A percentile compares a stretch with the other conserved stretches of the same genome.
Evolutionary conservation across 2,329 filamentous ascomycete genomes (phyloP).

Genomic region (Colletotrichum neosansevieriae): DNA sequence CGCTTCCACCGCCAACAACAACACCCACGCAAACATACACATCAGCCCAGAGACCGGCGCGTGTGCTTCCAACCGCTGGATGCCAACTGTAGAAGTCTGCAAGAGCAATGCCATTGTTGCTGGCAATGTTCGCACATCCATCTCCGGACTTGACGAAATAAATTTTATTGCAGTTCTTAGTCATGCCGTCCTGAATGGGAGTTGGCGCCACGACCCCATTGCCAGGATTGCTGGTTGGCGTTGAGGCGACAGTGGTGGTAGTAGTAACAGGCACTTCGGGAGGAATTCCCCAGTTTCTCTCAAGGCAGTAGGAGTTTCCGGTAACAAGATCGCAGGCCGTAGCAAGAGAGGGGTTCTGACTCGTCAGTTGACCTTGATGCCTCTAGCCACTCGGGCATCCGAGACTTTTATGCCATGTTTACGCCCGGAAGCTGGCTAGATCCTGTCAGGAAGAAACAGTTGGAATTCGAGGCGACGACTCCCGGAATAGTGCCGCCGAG

Average conservation of each 20-base stretch:
- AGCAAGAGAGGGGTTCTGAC: too few relatives aligned
- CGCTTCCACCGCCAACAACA: too few relatives aligned
- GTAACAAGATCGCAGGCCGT: too few relatives aligned
- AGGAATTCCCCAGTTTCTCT: too few relatives aligned
- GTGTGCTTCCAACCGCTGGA: background rate
- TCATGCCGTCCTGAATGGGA: constrained; percentile 37
- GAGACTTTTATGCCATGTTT: constrained; percentile 14
- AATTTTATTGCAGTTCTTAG: constrained; percentile 33
- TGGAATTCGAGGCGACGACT: constrained; percentile 1
- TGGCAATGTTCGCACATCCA: constrained; percentile 19
- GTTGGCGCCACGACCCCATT: constrained; percentile 22
- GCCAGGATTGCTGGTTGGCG: too few relatives aligned
- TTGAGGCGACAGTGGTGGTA: constrained; percentile 12
- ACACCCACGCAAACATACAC: constrained; percentile 28
- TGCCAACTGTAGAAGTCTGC: constrained; percentile 26
- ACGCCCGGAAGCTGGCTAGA: constrained; percentile 16
- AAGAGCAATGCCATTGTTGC: constrained; percentile 22
- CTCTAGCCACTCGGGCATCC: constrained; percentile 1
- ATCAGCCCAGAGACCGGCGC: constrained; percentile 23
- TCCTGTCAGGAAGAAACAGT: constrained; percentile 8
- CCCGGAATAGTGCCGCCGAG: constrained; percentile 5
- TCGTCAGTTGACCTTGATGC: background rate
- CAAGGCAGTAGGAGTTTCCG: too few relatives aligned
- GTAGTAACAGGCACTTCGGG: too few relatives aligned
- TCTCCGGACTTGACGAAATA: constrained; percentile 27